Evolutionary conservation across 148 eudicot genomes (phyloP), one percentile per base, ranked within the genome.

Genomic region (Nyssa sinensis): DNA sequence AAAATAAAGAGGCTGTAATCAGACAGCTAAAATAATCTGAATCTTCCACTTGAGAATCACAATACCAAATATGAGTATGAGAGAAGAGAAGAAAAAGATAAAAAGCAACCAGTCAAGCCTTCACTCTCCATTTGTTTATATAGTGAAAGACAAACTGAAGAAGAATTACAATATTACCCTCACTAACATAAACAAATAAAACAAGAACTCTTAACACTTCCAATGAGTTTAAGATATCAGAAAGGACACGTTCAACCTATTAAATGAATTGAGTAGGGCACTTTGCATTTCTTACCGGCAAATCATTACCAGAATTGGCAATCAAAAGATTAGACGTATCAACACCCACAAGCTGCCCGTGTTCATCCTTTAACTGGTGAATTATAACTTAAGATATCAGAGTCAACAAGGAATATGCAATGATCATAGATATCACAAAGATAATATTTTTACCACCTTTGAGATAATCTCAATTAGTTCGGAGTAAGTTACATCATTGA

Each of bases 291-390:
- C 96, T 85, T 67, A 96, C 99, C 88, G 99, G 99, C 63, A 96
- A 89, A 86, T 96, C 99, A 79, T 89, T 96, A 78, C 98, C 99
- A 71, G 99, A 96, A 81, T 91, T 96, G 69, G 88, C 98, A 77
- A 93, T 84, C 71, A 95, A 82, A 49, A 95, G 94, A 66, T 95
- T 91, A 62, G 90, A 86, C 57, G 87, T 66, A 81, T 95, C 97
- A 79, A 95, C 93, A 33, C 97, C 98, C 72, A 79, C 80, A 80
- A 95, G 96, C 81, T 83, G 77, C 70, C 98, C 98, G 41, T 83
- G 76, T 74, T 87, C 94, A 87, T 90, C 98, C 89, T 88, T 92
- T 85, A 95, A 83, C 99, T 95, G 89, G 53, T 51, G 78, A 49
- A 72, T 39, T 60, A 69, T 49, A 53, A 21, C 28, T 66, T 21